Conservation (phyloP, 139 green algal species). For the Coccomyxa sp. region DNA sequence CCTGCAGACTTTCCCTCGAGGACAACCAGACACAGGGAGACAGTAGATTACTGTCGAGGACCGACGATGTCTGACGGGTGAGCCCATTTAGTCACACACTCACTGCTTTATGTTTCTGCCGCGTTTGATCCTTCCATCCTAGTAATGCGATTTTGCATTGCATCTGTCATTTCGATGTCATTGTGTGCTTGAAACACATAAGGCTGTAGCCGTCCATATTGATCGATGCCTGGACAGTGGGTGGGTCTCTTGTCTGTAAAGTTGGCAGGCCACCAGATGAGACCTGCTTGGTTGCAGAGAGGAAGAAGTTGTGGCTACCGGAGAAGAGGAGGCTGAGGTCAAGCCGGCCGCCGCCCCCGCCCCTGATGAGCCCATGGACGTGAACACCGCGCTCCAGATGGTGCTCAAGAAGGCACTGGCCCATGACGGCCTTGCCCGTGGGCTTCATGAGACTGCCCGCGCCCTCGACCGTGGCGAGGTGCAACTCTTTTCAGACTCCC, state of each 20-base stretch:
- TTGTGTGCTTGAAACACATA: background rate
- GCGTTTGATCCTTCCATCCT: too few species aligned
- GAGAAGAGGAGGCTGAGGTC: conserved; percentile 5
- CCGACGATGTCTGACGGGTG: conserved; percentile 53
- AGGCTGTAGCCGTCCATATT: too few species aligned
- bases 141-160: too few species aligned
- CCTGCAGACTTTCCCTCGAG: conserved; percentile 17
- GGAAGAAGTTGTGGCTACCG: conserved; percentile 29
- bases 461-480: conserved; percentile 64
- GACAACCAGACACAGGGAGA: conserved; percentile 41
- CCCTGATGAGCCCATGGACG: conserved; percentile 91
- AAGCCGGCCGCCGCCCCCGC: conserved; percentile 51
- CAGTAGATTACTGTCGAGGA: conserved; percentile 33
- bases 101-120: background rate
- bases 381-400: conserved; percentile 89
- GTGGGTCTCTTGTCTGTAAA: too few species aligned
- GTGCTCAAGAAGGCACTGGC: conserved; percentile 98
- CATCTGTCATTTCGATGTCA: background rate
- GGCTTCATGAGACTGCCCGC: conserved; percentile 85
- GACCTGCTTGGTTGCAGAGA: conserved; percentile 26
- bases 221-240: too few species aligned
- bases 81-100: conserved; percentile 7
- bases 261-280: too few species aligned
- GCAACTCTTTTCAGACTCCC: background rate
- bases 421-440: conserved; percentile 91